A percentile compares a stretch with the other conserved stretches of the same genome.
phyloP scores from a whole-genome alignment of 192 early-diverging fungal species.

The Backusella mclennaniae region DNA sequence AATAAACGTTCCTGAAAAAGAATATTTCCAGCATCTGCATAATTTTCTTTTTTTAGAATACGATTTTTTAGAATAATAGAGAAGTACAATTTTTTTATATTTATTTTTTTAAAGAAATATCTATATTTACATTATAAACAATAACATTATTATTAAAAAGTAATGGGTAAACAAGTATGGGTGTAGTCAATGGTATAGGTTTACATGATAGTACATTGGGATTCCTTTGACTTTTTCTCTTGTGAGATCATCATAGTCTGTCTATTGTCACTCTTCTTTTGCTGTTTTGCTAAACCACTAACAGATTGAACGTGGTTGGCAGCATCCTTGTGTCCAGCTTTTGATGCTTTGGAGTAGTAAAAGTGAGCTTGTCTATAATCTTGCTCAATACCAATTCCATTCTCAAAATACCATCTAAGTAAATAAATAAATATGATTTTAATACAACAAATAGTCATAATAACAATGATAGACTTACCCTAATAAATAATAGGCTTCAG shows the following conservation, averaged over 20 bases:
- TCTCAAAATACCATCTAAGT: conserved; percentile 35
- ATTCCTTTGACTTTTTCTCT: not conserved
- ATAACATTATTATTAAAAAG: not conserved
- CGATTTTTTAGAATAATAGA: not conserved
- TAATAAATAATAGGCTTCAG: conserved; percentile 11
- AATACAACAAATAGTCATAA: not conserved
- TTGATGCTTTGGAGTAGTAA: conserved; percentile 22
- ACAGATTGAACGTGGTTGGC: not conserved
- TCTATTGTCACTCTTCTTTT: conserved; percentile 4
- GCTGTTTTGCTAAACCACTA: not conserved
- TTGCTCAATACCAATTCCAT: conserved; percentile 19
- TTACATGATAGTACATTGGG: conserved; percentile 1
- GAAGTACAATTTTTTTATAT: not conserved
- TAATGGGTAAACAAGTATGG: not conserved
- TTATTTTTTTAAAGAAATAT: conserved; percentile 2
- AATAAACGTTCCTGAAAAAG: not conserved
- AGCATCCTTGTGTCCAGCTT: conserved; percentile 23
- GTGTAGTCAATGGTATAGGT: not conserved
- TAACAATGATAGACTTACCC: not conserved
- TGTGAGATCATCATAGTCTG: not conserved
- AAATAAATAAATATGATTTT: not conserved
- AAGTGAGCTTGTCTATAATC: conserved; percentile 19
- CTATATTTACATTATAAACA: not conserved
- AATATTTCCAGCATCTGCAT: not conserved
- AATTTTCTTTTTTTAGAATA: not conserved